Conservation (phyloP, 768 basidiomycete species). For the Kwoniella pini region DNA sequence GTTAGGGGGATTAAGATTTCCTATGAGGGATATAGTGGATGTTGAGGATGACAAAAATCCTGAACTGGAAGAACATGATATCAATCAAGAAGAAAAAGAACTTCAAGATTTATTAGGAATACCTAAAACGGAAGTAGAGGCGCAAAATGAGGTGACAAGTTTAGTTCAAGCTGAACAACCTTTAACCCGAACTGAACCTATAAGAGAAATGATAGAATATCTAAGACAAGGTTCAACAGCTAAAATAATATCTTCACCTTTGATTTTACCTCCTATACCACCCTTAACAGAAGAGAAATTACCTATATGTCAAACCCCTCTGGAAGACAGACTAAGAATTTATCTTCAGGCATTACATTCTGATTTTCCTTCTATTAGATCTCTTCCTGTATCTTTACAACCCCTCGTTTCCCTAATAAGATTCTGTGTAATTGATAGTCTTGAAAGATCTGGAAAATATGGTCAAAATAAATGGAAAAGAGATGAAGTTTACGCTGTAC, state of each 20-base stretch:
- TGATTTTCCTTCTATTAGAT: constrained; percentile 22
- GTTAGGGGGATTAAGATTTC: constrained; percentile 37
- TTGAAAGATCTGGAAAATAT: constrained; percentile 5
- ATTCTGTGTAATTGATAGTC: constrained; percentile 26
- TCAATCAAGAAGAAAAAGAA: constrained; percentile 2
- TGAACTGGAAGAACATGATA: background rate
- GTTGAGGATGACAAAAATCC: constrained; percentile 1
- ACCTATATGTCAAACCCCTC: constrained; percentile 27
- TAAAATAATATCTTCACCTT: constrained; percentile 20
- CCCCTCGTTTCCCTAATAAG: constrained; percentile 36
- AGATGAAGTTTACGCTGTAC: constrained; percentile 32
- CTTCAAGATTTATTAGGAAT: constrained; percentile 17
- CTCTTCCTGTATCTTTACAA: constrained; percentile 32
- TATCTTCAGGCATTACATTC: constrained; percentile 34
- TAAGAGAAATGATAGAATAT: constrained; percentile 39
- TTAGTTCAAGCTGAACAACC: constrained; percentile 3
- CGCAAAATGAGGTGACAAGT: constrained; percentile 14
- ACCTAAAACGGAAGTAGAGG: background rate
- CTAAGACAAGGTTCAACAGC: constrained; percentile 36
- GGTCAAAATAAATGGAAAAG: constrained; percentile 23
- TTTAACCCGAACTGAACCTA: background rate
- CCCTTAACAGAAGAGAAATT: background rate
- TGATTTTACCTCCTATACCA: constrained; percentile 14
- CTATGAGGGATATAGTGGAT: constrained; percentile 1
- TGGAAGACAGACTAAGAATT: constrained; percentile 25